Percentiles rank a stretch among this genome's conserved stretches.
These are phyloP conservation scores for Fusarium pseudonygamai DNA, from an alignment of 2,329 filamentous ascomycete species.

Conservation along the genomic window DNA sequence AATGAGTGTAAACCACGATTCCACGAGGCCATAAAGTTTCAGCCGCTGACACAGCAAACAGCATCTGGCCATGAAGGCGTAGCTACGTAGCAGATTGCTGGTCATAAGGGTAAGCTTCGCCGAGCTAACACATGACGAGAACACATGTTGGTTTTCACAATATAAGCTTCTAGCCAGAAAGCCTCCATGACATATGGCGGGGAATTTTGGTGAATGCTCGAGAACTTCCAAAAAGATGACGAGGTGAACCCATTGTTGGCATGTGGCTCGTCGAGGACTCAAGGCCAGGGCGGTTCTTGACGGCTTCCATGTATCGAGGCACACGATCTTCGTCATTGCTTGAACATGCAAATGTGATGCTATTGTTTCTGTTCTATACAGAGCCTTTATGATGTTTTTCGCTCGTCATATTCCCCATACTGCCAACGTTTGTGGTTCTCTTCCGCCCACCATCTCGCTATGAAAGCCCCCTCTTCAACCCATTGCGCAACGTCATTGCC, in stretches of 20 bases:
- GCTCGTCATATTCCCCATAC: constrained; percentile 28
- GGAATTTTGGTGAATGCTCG: neutral
- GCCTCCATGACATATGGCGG: too few species aligned
- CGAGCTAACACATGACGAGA: too few species aligned
- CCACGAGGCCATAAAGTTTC: neutral
- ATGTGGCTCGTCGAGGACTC: neutral
- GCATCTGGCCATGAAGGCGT: neutral
- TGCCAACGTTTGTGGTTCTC: constrained; percentile 49
- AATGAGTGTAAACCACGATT: rapidly evolving
- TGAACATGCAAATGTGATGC: neutral
- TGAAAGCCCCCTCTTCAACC: constrained; percentile 46
- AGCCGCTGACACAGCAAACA: neutral
- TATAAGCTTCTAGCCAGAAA: neutral
- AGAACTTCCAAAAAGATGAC: too few species aligned
- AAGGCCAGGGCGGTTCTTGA: neutral
- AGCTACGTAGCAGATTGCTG: neutral
- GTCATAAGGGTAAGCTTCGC: neutral
- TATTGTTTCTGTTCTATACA: neutral
- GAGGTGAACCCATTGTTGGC: too few species aligned
- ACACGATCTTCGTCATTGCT: rapidly evolving
- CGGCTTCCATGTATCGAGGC: neutral
- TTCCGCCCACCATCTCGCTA: constrained; percentile 48
- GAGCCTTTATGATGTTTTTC: neutral
- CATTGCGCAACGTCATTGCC: constrained; percentile 42
- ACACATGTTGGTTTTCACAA: neutral